phyloP scores from a whole-genome alignment of 202 grass and related monocot genomes.

The Schoenoplectus triqueter region DNA sequence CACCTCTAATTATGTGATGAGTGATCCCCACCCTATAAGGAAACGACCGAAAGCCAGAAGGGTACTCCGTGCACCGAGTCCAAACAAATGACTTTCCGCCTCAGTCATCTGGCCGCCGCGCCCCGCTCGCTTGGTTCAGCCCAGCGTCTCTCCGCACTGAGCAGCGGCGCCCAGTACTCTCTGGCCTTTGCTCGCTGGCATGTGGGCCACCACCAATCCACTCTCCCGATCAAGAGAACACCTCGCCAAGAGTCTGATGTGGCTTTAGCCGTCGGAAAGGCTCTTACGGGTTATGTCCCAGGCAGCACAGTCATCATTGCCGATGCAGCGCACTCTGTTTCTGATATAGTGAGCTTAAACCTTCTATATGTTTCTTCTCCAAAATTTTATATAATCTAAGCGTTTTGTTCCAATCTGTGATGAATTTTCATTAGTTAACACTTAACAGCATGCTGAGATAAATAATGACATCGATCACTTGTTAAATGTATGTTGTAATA shows the following conservation, averaged over 20 bases:
- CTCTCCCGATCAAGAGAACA: conserved; percentile 33
- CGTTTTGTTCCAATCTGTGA: background rate
- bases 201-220: conserved; percentile 45
- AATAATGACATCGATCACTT: background rate
- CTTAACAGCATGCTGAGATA: background rate
- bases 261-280: conserved; percentile 64
- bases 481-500: background rate
- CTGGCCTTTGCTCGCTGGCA: conserved; percentile 45
- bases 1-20: too few relatives aligned
- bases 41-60: too few relatives aligned
- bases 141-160: background rate
- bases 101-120: conserved; percentile 43
- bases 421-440: background rate
- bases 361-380: background rate
- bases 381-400: background rate
- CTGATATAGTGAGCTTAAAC: conserved; percentile 63
- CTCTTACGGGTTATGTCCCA: conserved; percentile 75
- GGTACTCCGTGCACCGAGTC: conserved; percentile 24
- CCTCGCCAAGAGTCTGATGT: conserved; percentile 59
- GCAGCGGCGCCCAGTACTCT: conserved; percentile 43
- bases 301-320: conserved; percentile 88
- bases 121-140: conserved; percentile 37
- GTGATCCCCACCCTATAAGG: too few relatives aligned
- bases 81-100: conserved; percentile 54
- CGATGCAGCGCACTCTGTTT: conserved; percentile 92